phyloP scores from a whole-genome alignment of 2,329 filamentous ascomycete species.

The Colletotrichum graminicola region DNA sequence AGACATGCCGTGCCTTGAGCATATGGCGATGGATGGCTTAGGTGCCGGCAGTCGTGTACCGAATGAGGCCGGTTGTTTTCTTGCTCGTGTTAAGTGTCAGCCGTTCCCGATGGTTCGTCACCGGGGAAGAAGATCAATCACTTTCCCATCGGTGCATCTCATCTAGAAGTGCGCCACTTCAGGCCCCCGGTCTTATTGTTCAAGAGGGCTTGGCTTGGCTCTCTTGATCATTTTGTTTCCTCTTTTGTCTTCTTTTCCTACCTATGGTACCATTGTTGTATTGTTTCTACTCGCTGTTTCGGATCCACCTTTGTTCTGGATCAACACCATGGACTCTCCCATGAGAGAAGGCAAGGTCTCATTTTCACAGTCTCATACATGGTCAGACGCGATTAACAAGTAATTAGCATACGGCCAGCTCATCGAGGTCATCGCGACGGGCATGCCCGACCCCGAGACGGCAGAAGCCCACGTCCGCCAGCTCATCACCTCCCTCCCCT shows the following conservation, averaged over 20 bases:
- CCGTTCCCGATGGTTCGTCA: constrained; percentile 18
- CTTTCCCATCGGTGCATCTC: not conserved
- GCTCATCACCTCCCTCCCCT: constrained; percentile 40
- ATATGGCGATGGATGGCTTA: not conserved
- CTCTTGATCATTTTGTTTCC: not conserved
- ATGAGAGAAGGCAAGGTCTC: constrained; percentile 40
- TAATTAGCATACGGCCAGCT: constrained; percentile 38
- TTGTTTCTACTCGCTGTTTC: no score
- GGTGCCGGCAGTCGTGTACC: constrained; percentile 13
- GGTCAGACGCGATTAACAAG: not conserved
- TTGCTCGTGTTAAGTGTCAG: constrained; percentile 40
- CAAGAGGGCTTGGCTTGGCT: not conserved
- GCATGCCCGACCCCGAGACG: constrained; percentile 14
- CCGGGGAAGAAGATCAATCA: not conserved
- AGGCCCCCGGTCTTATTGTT: not conserved
- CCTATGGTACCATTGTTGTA: not conserved
- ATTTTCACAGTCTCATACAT: not conserved
- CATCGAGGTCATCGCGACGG: constrained; percentile 36
- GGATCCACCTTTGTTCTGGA: not conserved
- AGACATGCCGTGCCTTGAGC: constrained; percentile 15
- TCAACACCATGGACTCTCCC: constrained; percentile 38
- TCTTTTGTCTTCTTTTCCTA: not conserved
- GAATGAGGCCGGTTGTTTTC: constrained; percentile 8
- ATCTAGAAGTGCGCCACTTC: constrained; percentile 15
- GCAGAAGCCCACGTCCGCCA: constrained; percentile 37